Evolutionary conservation across 345 rosid species (phyloP), one percentile per base, ranked within the genome.

Genomic region (Arabidopsis arenosa): DNA sequence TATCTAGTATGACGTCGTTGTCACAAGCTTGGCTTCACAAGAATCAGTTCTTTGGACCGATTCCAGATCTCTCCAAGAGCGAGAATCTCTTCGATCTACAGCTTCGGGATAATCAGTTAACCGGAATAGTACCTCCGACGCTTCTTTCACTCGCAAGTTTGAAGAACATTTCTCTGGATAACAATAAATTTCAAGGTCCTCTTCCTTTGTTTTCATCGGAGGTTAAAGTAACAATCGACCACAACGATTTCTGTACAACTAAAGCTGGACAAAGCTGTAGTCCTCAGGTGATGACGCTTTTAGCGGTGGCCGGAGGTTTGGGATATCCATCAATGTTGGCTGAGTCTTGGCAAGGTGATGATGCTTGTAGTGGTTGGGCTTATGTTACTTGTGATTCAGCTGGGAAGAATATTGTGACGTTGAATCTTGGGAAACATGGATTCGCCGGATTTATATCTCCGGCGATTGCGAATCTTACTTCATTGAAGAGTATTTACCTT

Each of bases 141-240:
- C 59, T 94, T 35, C 12, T 66, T 44, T 44, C 75, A 4, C 85
- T 84, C 12, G 57, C 82, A 5, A 76, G 53, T 26, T 77, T 94
- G 72, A 8, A 43, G 53, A 86, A 81, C 37, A 36, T 90, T 60
- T 76, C 92, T 6, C 70, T 94, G 30, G 72, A 82, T 41, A 94
- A 86, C 81, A 94, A 94, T 65, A 84, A 83, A 33, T 61, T 94
- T 52, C 97, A 90, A 74, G 98, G 97, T 39, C 92, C 92, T 41
- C 58, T 64, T 3, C 98, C 97, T 33, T 14, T 4, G 1, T 84
- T 77, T 63, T 70, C 83, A 2, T 55, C 23, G 6, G 49, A 18
- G 3, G 86, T 89, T 52, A 21, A 68, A 47, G 65, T 15, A 44
- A 21, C 79, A 7, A 67, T 32, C 3, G 86, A 82, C n/a, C 82